These are phyloP conservation scores for Ilyonectria destructans DNA, from an alignment of 2,329 filamentous ascomycete species.

Conservation along the genomic window DNA sequence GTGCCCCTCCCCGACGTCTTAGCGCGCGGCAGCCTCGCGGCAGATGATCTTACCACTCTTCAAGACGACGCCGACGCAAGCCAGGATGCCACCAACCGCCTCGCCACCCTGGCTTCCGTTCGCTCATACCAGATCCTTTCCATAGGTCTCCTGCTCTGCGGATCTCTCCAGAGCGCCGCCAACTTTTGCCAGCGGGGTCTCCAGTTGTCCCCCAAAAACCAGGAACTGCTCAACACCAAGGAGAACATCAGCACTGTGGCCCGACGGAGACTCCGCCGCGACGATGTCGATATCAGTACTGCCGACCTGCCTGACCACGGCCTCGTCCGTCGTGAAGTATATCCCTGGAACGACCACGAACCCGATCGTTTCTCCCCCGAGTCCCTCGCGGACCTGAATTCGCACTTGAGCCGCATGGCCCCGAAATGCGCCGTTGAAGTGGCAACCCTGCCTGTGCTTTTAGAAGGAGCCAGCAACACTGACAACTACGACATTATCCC, in stretches of 20 bases:
- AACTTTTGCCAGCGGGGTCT: conserved; percentile 77
- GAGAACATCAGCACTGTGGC: conserved; percentile 70
- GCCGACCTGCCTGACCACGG: conserved; percentile 77
- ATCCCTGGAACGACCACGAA: conserved; percentile 79
- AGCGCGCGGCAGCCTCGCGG: conserved; percentile 59
- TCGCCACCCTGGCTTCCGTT: conserved; percentile 68
- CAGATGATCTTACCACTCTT: conserved; percentile 54
- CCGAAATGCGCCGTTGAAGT: conserved; percentile 87
- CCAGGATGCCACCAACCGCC: conserved; percentile 54
- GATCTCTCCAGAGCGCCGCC: conserved; percentile 78
- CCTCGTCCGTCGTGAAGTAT: conserved; percentile 79
- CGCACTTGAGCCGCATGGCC: conserved; percentile 77
- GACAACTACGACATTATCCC: conserved; percentile 66
- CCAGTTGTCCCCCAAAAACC: conserved; percentile 68
- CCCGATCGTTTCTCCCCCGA: conserved; percentile 80
- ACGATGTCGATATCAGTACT: conserved; percentile 63
- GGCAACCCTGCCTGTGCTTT: conserved; percentile 82
- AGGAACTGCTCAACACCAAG: conserved; percentile 69
- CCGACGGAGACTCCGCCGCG: conserved; percentile 63
- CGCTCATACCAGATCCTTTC: conserved; percentile 74
- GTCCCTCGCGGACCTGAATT: conserved; percentile 81
- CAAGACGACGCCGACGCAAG: conserved; percentile 54
- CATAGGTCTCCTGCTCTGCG: conserved; percentile 73
- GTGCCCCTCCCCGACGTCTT: conserved; percentile 63
- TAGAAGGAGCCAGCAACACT: conserved; percentile 68